These are phyloP conservation scores for Pseudocercospora eumusae DNA, from an alignment of 2,329 filamentous ascomycete genomes.

Conservation along the genomic window DNA sequence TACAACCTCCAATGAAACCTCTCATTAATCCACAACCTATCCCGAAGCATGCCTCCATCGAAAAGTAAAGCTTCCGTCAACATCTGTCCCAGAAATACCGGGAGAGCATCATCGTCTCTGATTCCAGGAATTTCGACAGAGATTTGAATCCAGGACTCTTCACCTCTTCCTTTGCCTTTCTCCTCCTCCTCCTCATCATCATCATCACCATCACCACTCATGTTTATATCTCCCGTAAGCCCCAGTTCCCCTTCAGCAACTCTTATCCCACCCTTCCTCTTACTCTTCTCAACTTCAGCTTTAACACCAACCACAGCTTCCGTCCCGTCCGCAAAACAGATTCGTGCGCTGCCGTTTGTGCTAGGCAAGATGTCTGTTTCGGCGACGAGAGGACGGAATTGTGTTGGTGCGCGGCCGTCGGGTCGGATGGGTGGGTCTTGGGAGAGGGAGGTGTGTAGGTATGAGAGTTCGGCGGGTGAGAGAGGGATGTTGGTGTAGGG, in stretches of 20 bases:
- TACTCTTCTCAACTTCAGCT: conserved; percentile 82
- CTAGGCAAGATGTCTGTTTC: conserved; percentile 87
- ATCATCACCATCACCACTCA: conserved; percentile 42
- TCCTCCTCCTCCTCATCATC: conserved; percentile 47
- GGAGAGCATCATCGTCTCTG: conserved; percentile 86
- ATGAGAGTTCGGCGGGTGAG: conserved; percentile 93
- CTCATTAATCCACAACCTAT: conserved; percentile 79
- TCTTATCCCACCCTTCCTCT: conserved; percentile 31
- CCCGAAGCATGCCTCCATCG: conserved; percentile 62
- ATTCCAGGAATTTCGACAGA: conserved; percentile 88
- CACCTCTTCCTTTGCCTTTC: conserved; percentile 40
- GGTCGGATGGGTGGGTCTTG: conserved; percentile 82
- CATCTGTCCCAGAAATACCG: conserved; percentile 85
- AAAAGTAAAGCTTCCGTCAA: conserved; percentile 81
- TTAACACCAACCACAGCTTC: conserved; percentile 96
- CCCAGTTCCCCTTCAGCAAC: conserved; percentile 23
- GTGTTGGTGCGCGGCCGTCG: conserved; percentile 76
- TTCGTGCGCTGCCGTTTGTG: conserved; percentile 87
- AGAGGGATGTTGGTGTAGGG: conserved; percentile 66
- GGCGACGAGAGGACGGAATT: conserved; percentile 87
- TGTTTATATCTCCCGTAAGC: conserved; percentile 24
- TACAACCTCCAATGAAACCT: conserved; percentile 97
- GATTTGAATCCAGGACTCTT: conserved; percentile 82
- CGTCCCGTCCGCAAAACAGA: conserved; percentile 92
- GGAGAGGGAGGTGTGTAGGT: conserved; percentile 83